Conservation (phyloP, 163 green algal species). For the Prototheca wickerhamii region DNA sequence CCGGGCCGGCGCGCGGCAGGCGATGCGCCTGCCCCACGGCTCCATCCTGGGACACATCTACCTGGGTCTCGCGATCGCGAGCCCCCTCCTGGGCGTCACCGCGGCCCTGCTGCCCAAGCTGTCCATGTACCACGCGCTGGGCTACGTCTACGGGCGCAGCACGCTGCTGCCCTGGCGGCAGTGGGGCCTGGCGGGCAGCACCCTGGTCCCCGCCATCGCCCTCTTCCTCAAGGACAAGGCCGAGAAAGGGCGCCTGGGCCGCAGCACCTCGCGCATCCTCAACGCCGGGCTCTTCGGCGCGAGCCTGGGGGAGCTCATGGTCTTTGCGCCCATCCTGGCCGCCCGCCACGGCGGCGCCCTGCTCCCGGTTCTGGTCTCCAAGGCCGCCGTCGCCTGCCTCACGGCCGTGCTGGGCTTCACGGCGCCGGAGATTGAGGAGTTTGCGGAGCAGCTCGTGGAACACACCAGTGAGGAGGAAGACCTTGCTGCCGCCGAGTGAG, state of each 20-base stretch:
- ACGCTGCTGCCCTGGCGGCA: constrained; percentile 14
- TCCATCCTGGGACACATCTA: neutral
- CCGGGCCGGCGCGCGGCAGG: neutral
- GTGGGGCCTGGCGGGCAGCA: constrained; percentile 3
- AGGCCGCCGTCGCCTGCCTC: neutral
- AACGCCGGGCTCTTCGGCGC: constrained; percentile 17
- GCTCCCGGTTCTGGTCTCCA: constrained; percentile 5
- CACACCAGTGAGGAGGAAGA: too few relatives aligned
- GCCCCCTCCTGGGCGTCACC: neutral
- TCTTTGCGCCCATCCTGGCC: constrained; percentile 12
- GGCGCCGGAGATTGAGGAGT: constrained; percentile 4
- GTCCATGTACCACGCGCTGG: constrained; percentile 14
- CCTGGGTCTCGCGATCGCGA: neutral
- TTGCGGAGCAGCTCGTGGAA: too few relatives aligned
- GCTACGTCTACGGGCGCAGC: constrained; percentile 21
- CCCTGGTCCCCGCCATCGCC: constrained; percentile 4
- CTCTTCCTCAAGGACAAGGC: constrained; percentile 26
- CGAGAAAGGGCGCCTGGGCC: constrained; percentile 13
- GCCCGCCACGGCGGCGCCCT: constrained; percentile 13
- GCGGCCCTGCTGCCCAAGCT: neutral
- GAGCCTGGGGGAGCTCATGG: constrained; percentile 16
- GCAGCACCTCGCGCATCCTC: constrained; percentile 12
- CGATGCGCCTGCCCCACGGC: constrained; percentile 1
- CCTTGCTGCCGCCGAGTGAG: too few relatives aligned
- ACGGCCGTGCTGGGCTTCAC: constrained; percentile 13